Evolutionary conservation across 306 rosid species (phyloP).

Genomic region (Canavalia gladiata): DNA sequence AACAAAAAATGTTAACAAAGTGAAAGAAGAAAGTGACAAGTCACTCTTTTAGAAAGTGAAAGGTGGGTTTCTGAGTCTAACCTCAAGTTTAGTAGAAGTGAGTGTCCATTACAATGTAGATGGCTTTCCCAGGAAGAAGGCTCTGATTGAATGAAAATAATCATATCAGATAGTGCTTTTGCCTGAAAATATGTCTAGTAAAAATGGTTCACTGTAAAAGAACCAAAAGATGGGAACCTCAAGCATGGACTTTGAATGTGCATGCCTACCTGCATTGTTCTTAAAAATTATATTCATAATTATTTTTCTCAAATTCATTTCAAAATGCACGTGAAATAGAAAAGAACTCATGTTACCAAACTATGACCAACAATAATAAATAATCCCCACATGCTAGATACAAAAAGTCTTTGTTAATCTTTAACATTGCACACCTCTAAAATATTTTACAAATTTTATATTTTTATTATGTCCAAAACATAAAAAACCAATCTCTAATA

Average conservation of each 20-base stretch:
- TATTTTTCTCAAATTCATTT: not conserved
- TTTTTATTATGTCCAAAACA: not conserved
- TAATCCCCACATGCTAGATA: constrained; percentile 1
- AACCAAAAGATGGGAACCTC: constrained; percentile 99
- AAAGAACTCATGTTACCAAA: constrained; percentile 13
- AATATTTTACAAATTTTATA: not conserved
- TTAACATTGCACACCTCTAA: not conserved
- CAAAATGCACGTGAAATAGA: not conserved
- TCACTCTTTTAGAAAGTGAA: not conserved
- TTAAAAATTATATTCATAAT: not conserved
- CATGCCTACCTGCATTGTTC: constrained; percentile 71
- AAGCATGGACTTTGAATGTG: constrained; percentile 82
- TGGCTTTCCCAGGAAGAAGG: constrained; percentile 93
- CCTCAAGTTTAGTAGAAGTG: constrained; percentile 91
- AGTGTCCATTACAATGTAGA: constrained; percentile 91
- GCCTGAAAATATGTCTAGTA: constrained; percentile 96
- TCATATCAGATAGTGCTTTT: constrained; percentile 91
- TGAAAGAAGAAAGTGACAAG: too few species aligned
- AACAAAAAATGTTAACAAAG: too few species aligned
- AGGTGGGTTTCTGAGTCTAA: constrained; percentile 47
- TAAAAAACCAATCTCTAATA: not conserved
- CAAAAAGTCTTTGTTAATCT: not conserved
- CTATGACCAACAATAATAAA: not conserved
- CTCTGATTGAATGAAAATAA: constrained; percentile 93
- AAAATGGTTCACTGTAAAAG: constrained; percentile 81